Evolutionary conservation across 2,329 filamentous ascomycete genomes (phyloP), one percentile per base, ranked within the genome.

Genomic region (Pyricularia pennisetigena): DNA sequence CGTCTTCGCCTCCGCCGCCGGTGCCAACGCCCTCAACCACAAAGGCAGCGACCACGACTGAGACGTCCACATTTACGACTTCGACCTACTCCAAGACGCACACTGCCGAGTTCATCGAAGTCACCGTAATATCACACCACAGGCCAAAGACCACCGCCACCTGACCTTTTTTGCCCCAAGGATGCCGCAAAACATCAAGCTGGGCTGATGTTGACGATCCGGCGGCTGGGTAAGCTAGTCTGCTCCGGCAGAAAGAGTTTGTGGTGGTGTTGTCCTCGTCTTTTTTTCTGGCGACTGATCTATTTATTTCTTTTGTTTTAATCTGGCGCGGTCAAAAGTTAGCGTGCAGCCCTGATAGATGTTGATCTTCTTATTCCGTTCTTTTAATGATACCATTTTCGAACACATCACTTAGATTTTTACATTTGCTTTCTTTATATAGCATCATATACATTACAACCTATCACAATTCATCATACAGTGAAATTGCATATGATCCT

Each of bases 11-110:
- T 7, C 57, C 41, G 14, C 54, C 30, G n/a, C 49, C 26, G 64
- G 23, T 63, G n/a, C 35, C 16, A 24, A 54, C 59, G 68, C 68
- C 3, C 28, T 70, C 54, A 29, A 70, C 32, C 68, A 66, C 66
- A 35, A 10, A 24, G 66, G 54, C 54, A 49, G 8, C 35, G 12
- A 24, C 41, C 24, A 28, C 41, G 65, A 24, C 26, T 10, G n/a
- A 12, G 26, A 66, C 24, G 12, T 14, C 16, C 16, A 30, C 41
- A 24, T 14, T 30, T 14, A 54, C 35, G 7, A 54, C 35, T 20
- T 24, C 35, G 16, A 54, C 35, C 8, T 23, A 20, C 26, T 29
- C 41, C 41, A 29, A 28, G 16, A 66, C 65, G 14, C 65, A 41
- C 35, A 29, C 35, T 5, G 26, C 30, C 23, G 26, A 49, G 32